Conservation (phyloP, 306 rosid species). For the Castanea sativa region DNA sequence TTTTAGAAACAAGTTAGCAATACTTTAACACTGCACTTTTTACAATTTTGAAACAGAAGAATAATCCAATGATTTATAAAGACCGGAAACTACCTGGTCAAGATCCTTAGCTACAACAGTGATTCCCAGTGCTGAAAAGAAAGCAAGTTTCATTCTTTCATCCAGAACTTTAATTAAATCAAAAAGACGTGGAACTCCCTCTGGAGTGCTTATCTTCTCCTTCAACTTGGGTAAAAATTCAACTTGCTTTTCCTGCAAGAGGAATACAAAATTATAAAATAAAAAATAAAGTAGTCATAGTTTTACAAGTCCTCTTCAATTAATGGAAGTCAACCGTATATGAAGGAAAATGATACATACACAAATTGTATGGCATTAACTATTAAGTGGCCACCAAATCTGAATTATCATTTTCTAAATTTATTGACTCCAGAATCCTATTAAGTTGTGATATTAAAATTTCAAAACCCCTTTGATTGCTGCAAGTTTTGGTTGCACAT, state of each 20-base stretch:
- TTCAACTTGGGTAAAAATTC: constrained; percentile 57
- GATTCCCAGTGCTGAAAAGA: constrained; percentile 68
- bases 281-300: background rate
- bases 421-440: background rate
- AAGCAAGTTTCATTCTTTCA: constrained; percentile 87
- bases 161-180: constrained; percentile 76
- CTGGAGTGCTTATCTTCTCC: constrained; percentile 65
- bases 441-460: background rate
- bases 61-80: background rate
- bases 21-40: background rate
- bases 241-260: constrained; percentile 78
- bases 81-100: constrained; percentile 65
- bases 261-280: background rate
- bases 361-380: background rate
- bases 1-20: background rate
- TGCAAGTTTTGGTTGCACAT: background rate
- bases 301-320: background rate
- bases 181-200: constrained; percentile 86
- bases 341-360: background rate
- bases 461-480: background rate
- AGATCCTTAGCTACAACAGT: constrained; percentile 85
- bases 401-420: background rate
- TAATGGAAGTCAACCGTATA: background rate
- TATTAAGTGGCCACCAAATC: background rate
- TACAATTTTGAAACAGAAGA: background rate